Evolutionary conservation across 78 protist genomes (phyloP).

Genomic region (Polysphondylium violaceum): DNA sequence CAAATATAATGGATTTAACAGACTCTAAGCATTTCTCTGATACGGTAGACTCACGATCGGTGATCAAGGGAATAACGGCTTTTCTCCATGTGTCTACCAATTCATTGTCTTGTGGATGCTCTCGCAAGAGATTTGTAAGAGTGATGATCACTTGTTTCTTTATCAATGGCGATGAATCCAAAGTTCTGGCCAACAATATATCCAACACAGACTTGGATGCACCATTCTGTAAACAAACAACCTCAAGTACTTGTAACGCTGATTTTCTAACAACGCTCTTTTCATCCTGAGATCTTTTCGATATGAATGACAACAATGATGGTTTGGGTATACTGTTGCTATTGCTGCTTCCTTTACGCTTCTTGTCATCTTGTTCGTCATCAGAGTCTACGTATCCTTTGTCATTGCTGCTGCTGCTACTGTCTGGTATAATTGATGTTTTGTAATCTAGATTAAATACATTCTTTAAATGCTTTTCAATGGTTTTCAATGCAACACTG

Average conservation of each 20-base stretch:
- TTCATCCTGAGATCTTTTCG: conserved; percentile 73
- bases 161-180: conserved; percentile 68
- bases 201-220: conserved; percentile 1
- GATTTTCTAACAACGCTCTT: conserved; percentile 79
- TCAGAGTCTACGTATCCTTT: not conserved
- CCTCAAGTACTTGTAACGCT: conserved; percentile 80
- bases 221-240: conserved; percentile 16
- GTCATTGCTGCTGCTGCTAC: not conserved
- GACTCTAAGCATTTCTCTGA: conserved; percentile 46
- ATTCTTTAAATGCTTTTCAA: conserved; percentile 29
- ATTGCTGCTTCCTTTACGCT: not conserved
- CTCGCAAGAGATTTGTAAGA: conserved; percentile 6
- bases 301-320: conserved; percentile 31
- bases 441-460: conserved; percentile 8
- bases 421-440: not conserved
- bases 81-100: conserved; percentile 57
- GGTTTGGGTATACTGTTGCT: not conserved
- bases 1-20: conserved; percentile 20
- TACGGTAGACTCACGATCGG: conserved; percentile 50
- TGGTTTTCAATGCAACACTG: not conserved
- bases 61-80: conserved; percentile 46
- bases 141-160: conserved; percentile 53
- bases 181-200: conserved; percentile 17
- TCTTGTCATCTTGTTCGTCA: not conserved
- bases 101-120: not conserved